These are phyloP conservation scores for Datura wrightii DNA, from an alignment of 257 asterid species.

Conservation along the genomic window DNA sequence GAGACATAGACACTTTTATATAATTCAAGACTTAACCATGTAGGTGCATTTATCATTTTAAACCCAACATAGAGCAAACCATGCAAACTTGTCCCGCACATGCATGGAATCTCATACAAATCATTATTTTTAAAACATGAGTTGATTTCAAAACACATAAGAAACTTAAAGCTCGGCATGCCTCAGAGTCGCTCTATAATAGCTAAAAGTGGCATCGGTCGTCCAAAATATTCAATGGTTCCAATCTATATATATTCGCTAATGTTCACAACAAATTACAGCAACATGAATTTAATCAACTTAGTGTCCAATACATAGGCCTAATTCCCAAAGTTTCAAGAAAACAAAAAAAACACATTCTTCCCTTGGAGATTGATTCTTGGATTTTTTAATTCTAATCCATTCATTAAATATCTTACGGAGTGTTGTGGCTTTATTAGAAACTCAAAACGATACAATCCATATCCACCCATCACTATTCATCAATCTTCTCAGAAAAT, in stretches of 20 bases:
- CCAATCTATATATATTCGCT: not conserved
- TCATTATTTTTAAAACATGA: not conserved
- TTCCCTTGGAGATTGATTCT: not conserved
- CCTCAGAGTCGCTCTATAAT: not conserved
- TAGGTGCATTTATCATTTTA: conserved; percentile 2
- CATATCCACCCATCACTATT: not conserved
- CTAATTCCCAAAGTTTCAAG: not conserved
- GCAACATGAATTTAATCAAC: not conserved
- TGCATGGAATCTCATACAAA: not conserved
- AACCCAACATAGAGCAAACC: not conserved
- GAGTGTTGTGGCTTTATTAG: not conserved
- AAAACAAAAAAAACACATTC: not conserved
- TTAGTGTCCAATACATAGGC: not conserved
- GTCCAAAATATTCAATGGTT: not conserved
- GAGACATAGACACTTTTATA: not conserved
- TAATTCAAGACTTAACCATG: not conserved
- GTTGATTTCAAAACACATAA: not conserved
- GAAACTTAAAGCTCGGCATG: not conserved
- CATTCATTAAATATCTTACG: not conserved
- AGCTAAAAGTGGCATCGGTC: not conserved
- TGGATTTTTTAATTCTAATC: not conserved
- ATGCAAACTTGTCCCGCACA: not conserved
- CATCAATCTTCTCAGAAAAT: not conserved
- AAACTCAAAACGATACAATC: not conserved
- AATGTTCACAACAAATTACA: not conserved